phyloP scores from a whole-genome alignment of 1,284 basidiomycete species.

The Trichosporon sp. region DNA sequence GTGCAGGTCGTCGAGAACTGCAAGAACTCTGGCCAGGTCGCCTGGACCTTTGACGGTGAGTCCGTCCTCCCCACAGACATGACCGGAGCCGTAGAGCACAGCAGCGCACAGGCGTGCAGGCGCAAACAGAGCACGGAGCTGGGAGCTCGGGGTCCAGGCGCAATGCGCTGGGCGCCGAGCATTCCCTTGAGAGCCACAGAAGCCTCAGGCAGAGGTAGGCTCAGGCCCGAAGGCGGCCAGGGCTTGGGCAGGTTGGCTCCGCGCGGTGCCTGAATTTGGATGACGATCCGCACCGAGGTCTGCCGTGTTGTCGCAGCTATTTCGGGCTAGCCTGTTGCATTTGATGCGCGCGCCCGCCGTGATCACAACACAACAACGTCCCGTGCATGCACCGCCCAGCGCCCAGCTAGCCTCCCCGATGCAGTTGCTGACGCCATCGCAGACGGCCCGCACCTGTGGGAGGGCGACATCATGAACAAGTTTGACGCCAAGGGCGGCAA shows the following conservation, averaged over 20 bases:
- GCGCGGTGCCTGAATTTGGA: neutral
- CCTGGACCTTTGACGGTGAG: slow-evolving; percentile 56
- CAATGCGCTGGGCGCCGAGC: too few relatives aligned
- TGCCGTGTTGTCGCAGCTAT: neutral
- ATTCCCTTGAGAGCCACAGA: too few relatives aligned
- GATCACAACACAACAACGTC: too few relatives aligned
- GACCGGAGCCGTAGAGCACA: neutral
- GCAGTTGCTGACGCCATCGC: slow-evolving; percentile 17
- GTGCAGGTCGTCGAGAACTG: slow-evolving; percentile 39
- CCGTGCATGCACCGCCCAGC: too few relatives aligned
- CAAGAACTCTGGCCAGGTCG: slow-evolving; percentile 38
- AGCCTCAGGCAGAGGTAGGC: neutral
- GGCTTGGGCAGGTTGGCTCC: neutral
- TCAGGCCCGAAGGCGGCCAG: neutral
- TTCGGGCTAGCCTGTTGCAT: neutral
- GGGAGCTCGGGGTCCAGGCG: neutral
- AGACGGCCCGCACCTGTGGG: slow-evolving; percentile 55
- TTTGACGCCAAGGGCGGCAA: slow-evolving; percentile 52
- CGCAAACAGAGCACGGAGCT: neutral
- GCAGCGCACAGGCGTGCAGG: too few relatives aligned
- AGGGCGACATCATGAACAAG: slow-evolving; percentile 50
- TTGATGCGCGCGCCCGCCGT: too few relatives aligned
- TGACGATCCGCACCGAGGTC: neutral
- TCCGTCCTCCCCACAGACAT: neutral
- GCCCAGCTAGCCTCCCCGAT: too few relatives aligned